Evolutionary conservation across 73 alveolate genomes (phyloP).

Genomic region (Diophrys sp.): DNA sequence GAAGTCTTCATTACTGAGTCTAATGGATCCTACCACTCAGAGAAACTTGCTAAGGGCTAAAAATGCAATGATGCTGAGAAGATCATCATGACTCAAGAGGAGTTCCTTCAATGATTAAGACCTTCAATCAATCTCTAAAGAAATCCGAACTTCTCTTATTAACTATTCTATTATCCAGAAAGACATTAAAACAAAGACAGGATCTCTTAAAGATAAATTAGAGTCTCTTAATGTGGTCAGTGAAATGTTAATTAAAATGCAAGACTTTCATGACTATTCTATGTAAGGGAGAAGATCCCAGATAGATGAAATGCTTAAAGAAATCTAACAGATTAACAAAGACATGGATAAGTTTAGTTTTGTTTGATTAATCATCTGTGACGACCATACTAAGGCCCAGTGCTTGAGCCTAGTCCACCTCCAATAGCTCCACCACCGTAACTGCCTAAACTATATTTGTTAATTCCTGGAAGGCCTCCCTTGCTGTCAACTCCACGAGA

Average conservation of each 20-base stretch:
- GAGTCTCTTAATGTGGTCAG: neutral
- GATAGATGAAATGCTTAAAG: neutral
- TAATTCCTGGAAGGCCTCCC: no score
- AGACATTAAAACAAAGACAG: neutral
- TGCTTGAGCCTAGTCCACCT: neutral
- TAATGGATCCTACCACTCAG: no score
- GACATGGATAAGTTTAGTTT: neutral
- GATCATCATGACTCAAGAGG: neutral
- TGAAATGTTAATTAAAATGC: neutral
- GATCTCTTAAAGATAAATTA: neutral
- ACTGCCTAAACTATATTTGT: no score
- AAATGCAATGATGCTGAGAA: no score
- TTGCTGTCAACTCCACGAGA: no score
- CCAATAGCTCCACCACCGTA: no score
- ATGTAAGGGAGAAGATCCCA: neutral
- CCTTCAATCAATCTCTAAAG: neutral
- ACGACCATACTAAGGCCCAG: neutral
- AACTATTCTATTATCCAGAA: neutral
- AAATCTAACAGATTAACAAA: no score
- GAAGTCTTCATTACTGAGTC: no score
- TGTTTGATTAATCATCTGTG: no score
- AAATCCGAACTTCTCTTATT: neutral
- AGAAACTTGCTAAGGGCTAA: no score
- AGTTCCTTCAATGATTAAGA: neutral
- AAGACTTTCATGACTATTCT: neutral